Percentiles rank a stretch among this genome's conserved stretches.
Evolutionary conservation across 768 basidiomycete species (phyloP).

Genomic region (Exidia glandulosa): DNA sequence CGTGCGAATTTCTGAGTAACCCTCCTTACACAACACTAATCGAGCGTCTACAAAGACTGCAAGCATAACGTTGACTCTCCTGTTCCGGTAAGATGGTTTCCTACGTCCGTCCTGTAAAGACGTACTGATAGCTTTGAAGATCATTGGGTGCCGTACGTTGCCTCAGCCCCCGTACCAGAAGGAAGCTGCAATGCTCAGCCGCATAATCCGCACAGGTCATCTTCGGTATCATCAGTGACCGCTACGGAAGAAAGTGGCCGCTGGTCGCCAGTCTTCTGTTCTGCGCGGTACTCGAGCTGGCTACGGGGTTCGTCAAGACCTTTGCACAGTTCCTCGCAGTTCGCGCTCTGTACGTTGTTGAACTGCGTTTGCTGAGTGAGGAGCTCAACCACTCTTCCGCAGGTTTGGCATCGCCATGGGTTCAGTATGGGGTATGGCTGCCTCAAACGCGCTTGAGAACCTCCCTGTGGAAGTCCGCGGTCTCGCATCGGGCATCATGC

Average conservation of each 20-base stretch:
- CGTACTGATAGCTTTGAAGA: neutral
- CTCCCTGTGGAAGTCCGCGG: constrained; percentile 82
- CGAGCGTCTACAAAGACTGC: neutral
- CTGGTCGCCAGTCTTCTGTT: constrained; percentile 65
- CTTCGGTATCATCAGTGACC: constrained; percentile 79
- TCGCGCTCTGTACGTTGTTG: constrained; percentile 62
- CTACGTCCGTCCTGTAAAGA: neutral
- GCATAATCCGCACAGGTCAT: constrained; percentile 20
- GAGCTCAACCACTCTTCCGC: neutral
- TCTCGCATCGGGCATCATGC: constrained; percentile 71
- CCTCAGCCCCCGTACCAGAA: neutral
- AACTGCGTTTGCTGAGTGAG: constrained; percentile 15
- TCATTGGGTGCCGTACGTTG: neutral
- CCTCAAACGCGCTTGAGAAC: constrained; percentile 79
- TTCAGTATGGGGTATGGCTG: constrained; percentile 78
- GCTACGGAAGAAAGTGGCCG: constrained; percentile 92
- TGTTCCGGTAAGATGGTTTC: neutral
- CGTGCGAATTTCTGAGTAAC: constrained; percentile 18
- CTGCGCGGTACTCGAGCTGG: constrained; percentile 63
- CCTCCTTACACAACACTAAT: neutral
- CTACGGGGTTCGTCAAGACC: constrained; percentile 68
- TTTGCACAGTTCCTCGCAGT: constrained; percentile 73
- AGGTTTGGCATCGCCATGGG: constrained; percentile 58
- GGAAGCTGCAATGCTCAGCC: neutral
- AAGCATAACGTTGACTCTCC: neutral